Evolutionary conservation across 805 yeast species (phyloP).

Genomic region (Saccharomycopsis lassenensis): DNA sequence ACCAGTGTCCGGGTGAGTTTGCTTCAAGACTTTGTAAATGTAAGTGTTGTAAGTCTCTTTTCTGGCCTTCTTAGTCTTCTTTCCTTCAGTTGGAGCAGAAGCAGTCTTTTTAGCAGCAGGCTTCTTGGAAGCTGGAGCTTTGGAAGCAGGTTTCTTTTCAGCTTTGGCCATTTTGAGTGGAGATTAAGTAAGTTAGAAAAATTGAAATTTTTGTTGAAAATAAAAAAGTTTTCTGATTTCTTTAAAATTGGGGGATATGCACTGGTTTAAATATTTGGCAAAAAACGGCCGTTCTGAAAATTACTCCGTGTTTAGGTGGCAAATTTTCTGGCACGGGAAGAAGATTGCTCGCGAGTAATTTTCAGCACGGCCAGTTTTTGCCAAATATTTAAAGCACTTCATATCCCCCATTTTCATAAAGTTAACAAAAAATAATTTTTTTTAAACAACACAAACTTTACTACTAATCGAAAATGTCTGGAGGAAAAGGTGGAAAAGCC

Average conservation of each 20-base stretch:
- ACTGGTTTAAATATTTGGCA: too few species aligned
- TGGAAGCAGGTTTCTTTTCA: constrained; percentile 71
- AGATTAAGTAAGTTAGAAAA: neutral
- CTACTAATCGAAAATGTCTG: constrained; percentile 74
- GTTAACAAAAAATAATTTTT: too few species aligned
- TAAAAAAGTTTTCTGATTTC: too few species aligned
- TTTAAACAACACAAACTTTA: too few species aligned
- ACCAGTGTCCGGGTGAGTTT: constrained; percentile 99
- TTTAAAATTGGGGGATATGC: too few species aligned
- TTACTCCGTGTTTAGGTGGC: too few species aligned
- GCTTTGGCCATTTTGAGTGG: constrained; percentile 54
- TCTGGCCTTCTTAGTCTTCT: constrained; percentile 90
- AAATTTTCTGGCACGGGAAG: too few species aligned
- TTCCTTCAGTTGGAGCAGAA: constrained; percentile 42
- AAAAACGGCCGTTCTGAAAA: too few species aligned
- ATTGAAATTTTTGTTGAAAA: neutral
- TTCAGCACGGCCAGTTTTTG: too few species aligned
- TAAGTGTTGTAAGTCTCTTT: constrained; percentile 97
- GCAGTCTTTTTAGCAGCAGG: constrained; percentile 90
- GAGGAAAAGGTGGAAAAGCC: constrained; percentile 77
- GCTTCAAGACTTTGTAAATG: constrained; percentile 96
- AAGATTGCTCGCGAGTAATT: too few species aligned
- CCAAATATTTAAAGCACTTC: too few species aligned
- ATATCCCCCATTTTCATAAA: too few species aligned
- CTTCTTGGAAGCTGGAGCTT: constrained; percentile 95